phyloP scores from a whole-genome alignment of 257 asterid species.

The Ajuga chamaepitys region DNA sequence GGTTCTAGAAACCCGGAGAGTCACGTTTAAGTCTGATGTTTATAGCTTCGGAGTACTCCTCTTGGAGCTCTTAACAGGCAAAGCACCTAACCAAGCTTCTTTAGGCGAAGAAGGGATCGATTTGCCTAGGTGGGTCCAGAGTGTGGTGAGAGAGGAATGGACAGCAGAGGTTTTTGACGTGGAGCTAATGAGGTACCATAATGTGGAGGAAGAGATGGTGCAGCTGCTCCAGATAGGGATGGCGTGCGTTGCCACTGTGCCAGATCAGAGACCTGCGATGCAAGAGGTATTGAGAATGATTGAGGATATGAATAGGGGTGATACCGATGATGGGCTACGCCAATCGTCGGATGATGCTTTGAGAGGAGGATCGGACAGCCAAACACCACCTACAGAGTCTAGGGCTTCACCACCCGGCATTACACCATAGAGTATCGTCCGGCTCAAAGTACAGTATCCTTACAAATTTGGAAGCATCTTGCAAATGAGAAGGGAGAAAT shows the following conservation, averaged over 20 bases:
- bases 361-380: constrained; percentile 69
- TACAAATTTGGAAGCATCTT: constrained; percentile 5
- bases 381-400: constrained; percentile 67
- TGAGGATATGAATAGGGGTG: constrained; percentile 71
- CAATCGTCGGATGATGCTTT: constrained; percentile 72
- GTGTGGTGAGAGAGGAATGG: constrained; percentile 97
- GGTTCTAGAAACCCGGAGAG: constrained; percentile 76
- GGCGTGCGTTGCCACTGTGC: constrained; percentile 78
- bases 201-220: constrained; percentile 98
- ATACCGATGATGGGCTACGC: constrained; percentile 61
- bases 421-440: constrained; percentile 36
- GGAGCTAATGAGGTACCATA: constrained; percentile 87
- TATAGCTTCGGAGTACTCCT: constrained; percentile 83
- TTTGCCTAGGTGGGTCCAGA: constrained; percentile 94
- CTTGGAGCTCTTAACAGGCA: constrained; percentile 80
- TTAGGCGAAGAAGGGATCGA: constrained; percentile 93
- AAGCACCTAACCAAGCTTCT: constrained; percentile 92
- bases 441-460: background rate
- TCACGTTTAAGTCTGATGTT: constrained; percentile 71
- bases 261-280: constrained; percentile 82
- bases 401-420: constrained; percentile 58
- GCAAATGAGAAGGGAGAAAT: background rate
- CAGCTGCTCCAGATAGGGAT: constrained; percentile 93
- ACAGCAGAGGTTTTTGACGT: constrained; percentile 95
- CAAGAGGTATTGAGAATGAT: constrained; percentile 72